Evolutionary conservation across 805 yeast genomes (phyloP).

Genomic region (Candida patagonica): DNA sequence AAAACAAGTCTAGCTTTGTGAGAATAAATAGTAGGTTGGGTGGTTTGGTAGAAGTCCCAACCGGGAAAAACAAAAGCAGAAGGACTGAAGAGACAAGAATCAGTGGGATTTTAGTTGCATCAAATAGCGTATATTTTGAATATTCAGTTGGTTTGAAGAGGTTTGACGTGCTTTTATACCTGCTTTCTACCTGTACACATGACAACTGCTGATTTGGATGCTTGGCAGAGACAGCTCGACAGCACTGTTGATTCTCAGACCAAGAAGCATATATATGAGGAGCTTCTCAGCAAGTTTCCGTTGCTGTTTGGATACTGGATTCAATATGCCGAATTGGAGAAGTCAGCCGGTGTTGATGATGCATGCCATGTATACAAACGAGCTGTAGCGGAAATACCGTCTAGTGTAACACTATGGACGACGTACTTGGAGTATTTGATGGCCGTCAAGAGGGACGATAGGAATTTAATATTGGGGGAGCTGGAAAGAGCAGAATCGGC

Average conservation of each 20-base stretch:
- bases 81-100: too few relatives aligned
- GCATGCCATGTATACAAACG: slow-evolving; percentile 25
- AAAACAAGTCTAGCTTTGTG: too few relatives aligned
- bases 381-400: slow-evolving; percentile 28
- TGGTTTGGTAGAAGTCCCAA: too few relatives aligned
- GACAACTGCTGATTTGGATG: too few relatives aligned
- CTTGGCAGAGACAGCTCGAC: slow-evolving; percentile 2
- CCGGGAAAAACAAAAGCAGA: too few relatives aligned
- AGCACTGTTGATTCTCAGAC: neutral
- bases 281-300: slow-evolving; percentile 28
- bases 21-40: too few relatives aligned
- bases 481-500: slow-evolving; percentile 41
- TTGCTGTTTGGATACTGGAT: slow-evolving; percentile 36
- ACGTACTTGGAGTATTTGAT: slow-evolving; percentile 16
- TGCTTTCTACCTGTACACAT: too few relatives aligned
- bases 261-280: slow-evolving; percentile 15
- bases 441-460: slow-evolving; percentile 8
- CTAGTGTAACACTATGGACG: slow-evolving; percentile 27
- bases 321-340: slow-evolving; percentile 27
- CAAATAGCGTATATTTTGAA: too few relatives aligned
- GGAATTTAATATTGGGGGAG: slow-evolving; percentile 12
- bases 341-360: slow-evolving; percentile 15
- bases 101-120: too few relatives aligned
- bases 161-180: too few relatives aligned
- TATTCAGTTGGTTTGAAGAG: too few relatives aligned